Percentiles rank a stretch among this genome's conserved stretches.
Evolutionary conservation across 1,284 basidiomycete genomes (phyloP).

Genomic region (Puccinia hordei): DNA sequence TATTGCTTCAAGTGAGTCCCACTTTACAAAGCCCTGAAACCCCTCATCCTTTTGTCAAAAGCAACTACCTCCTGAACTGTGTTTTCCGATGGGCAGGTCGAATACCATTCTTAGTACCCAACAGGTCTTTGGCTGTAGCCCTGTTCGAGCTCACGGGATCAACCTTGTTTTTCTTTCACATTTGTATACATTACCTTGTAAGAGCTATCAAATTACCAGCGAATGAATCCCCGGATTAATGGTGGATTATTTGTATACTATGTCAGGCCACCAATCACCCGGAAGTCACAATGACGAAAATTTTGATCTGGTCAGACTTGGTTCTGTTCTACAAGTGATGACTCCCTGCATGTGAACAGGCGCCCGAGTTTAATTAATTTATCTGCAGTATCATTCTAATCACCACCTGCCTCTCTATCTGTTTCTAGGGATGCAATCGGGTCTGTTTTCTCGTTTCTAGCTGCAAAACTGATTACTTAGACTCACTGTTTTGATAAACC

Average conservation of each 20-base stretch:
- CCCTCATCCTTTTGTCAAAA: not conserved
- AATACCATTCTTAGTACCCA: constrained; percentile 11
- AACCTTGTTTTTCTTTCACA: not conserved
- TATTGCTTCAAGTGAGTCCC: not conserved
- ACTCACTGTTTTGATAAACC: not conserved
- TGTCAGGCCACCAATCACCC: not conserved
- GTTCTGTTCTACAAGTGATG: not conserved
- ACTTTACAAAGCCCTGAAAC: not conserved
- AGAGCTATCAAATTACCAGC: not conserved
- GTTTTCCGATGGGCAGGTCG: not conserved
- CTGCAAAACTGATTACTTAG: not conserved
- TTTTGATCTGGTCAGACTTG: not conserved
- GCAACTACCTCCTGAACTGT: not conserved
- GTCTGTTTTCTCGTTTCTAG: not conserved
- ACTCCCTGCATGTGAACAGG: not conserved
- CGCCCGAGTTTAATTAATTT: not conserved
- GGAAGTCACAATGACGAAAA: not conserved
- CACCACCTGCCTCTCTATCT: not conserved
- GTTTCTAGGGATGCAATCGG: constrained; percentile 1
- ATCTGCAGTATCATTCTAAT: not conserved
- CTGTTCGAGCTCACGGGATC: not conserved
- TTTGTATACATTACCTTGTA: not conserved
- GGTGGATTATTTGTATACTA: not conserved
- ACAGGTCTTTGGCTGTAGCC: not conserved
- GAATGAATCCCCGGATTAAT: not conserved